Conservation (phyloP, 1,284 basidiomycete species). For the Caloboletus firmus region DNA sequence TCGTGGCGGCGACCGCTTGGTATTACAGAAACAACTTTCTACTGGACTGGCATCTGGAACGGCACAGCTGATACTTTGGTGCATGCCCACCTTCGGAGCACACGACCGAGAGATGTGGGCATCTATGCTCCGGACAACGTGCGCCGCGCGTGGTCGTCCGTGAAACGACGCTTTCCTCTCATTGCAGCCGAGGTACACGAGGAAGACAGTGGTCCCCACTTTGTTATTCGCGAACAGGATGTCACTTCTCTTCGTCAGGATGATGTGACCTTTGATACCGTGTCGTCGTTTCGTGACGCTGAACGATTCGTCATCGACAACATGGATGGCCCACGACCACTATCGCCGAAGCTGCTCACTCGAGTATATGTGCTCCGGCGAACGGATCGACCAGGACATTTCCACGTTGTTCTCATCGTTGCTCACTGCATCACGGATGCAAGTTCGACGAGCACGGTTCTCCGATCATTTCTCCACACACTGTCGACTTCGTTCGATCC, state of each 20-base stretch:
- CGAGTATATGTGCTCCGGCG: conserved; percentile 6
- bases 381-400: conserved; percentile 4
- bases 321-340: conserved; percentile 10
- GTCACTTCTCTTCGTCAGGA: conserved; percentile 3
- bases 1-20: conserved; percentile 13
- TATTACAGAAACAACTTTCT: conserved; percentile 5
- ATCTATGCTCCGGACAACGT: conserved; percentile 10
- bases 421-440: conserved; percentile 19
- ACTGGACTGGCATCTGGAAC: conserved; percentile 10
- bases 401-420: conserved; percentile 13
- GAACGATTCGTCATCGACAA: conserved; percentile 8
- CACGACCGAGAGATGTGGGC: neutral
- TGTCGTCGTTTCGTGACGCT: conserved; percentile 15
- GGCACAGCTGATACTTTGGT: conserved; percentile 14
- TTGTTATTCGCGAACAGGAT: conserved; percentile 14
- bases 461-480: conserved; percentile 42
- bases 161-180: conserved; percentile 19
- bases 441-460: conserved; percentile 14
- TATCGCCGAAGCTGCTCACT: neutral
- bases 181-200: conserved; percentile 17
- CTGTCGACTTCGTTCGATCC: conserved; percentile 33
- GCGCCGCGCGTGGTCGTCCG: conserved; percentile 18
- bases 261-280: conserved; percentile 11
- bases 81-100: conserved; percentile 15
- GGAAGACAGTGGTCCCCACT: conserved; percentile 6